A percentile compares a stretch with the other conserved stretches of the same genome.
These are phyloP conservation scores for Epichloe brachyelytri DNA, from an alignment of 2,329 filamentous ascomycete genomes.

Conservation along the genomic window DNA sequence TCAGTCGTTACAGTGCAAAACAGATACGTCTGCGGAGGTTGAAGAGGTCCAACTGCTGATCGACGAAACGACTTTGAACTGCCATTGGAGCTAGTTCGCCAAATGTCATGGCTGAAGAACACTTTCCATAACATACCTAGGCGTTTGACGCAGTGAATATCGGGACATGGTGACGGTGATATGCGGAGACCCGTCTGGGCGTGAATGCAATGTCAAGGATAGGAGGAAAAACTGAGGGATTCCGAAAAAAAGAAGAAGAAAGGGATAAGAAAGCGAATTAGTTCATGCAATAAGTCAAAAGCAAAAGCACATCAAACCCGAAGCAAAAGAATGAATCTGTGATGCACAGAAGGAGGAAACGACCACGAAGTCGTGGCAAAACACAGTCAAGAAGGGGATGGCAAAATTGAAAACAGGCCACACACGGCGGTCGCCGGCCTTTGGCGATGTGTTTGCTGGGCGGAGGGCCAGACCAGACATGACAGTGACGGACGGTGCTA, in stretches of 20 bases:
- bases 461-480: neutral
- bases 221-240: neutral
- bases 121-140: constrained; percentile 12
- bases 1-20: constrained; percentile 2
- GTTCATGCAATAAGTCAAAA: neutral
- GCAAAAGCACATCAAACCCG: neutral
- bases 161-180: constrained; percentile 11
- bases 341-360: neutral
- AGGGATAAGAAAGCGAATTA: neutral
- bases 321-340: neutral
- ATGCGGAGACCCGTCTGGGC: neutral
- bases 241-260: neutral
- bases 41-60: neutral
- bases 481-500: neutral
- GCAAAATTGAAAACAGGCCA: neutral
- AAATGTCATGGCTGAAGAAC: neutral
- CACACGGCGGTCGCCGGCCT: neutral
- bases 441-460: neutral
- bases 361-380: neutral
- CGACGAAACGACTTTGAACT: neutral
- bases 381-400: neutral
- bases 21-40: neutral
- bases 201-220: neutral
- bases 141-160: constrained; percentile 20
- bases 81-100: neutral